These are phyloP conservation scores for Cadophora gregata DNA, from an alignment of 2,329 filamentous ascomycete genomes.

Conservation along the genomic window DNA sequence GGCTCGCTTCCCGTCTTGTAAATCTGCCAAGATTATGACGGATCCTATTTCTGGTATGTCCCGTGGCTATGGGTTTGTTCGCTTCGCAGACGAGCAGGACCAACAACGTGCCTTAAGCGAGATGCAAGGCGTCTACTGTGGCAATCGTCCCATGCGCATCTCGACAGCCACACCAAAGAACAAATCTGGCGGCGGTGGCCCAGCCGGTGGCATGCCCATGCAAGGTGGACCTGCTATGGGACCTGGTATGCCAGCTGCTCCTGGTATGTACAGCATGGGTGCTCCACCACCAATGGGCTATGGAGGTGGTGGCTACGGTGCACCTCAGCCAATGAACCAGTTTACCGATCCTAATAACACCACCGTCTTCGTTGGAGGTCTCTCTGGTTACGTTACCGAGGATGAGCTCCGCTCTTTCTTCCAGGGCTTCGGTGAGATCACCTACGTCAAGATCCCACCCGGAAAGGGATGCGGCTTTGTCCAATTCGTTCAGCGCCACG, in stretches of 20 bases:
- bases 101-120: conserved; percentile 95
- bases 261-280: conserved; percentile 73
- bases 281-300: conserved; percentile 66
- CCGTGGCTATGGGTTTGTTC: conserved; percentile 96
- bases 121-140: conserved; percentile 99
- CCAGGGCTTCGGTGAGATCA: conserved; percentile 99
- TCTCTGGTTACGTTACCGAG: conserved; percentile 98
- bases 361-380: conserved; percentile 95
- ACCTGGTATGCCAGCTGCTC: conserved; percentile 48
- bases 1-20: conserved; percentile 94
- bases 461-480: conserved; percentile 99
- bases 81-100: conserved; percentile 93
- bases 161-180: conserved; percentile 98
- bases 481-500: conserved; percentile 98
- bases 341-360: conserved; percentile 99
- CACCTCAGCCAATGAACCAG: conserved; percentile 92
- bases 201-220: conserved; percentile 55
- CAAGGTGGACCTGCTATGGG: conserved; percentile 54
- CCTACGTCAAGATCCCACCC: conserved; percentile 99
- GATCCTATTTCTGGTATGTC: conserved; percentile 98
- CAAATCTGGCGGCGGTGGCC: conserved; percentile 60
- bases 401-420: conserved; percentile 99
- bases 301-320: conserved; percentile 54
- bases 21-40: conserved; percentile 99
- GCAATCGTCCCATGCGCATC: conserved; percentile 98